A percentile compares a stretch with the other conserved stretches of the same genome.
phyloP scores from a whole-genome alignment of 2,329 filamentous ascomycete genomes.

The Neoarthrinium moseri region DNA sequence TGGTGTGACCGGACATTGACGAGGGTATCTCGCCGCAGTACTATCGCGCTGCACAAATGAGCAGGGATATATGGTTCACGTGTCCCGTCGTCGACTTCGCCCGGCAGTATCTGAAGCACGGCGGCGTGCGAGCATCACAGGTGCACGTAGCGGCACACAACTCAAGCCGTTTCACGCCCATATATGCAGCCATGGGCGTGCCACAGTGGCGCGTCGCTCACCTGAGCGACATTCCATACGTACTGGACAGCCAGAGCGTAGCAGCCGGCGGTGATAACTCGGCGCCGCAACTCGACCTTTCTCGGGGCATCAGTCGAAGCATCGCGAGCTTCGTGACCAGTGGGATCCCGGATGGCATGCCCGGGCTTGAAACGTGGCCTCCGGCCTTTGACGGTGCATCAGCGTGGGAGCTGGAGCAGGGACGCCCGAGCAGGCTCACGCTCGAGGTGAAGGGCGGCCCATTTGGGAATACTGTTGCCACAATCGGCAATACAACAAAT shows the following conservation, averaged over 20 bases:
- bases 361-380: neutral
- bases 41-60: slow-evolving; percentile 31
- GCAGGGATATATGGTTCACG: slow-evolving; percentile 29
- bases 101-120: slow-evolving; percentile 26
- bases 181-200: slow-evolving; percentile 27
- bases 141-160: slow-evolving; percentile 28
- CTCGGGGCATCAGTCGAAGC: neutral
- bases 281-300: neutral
- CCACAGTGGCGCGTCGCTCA: slow-evolving; percentile 31
- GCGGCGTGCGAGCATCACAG: slow-evolving; percentile 11
- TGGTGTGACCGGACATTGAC: slow-evolving; percentile 10
- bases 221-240: slow-evolving; percentile 31
- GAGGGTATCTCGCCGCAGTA: slow-evolving; percentile 24
- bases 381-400: neutral
- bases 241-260: slow-evolving; percentile 24
- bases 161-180: slow-evolving; percentile 23
- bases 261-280: slow-evolving; percentile 17
- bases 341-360: neutral
- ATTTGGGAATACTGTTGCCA: neutral
- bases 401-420: neutral
- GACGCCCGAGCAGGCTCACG: neutral
- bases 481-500: neutral
- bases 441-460: neutral
- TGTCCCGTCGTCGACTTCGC: slow-evolving; percentile 29
- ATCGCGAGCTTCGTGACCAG: neutral